These are phyloP conservation scores for Sanghuangporus weigelae DNA, from an alignment of 1,284 basidiomycete species.

Conservation along the genomic window DNA sequence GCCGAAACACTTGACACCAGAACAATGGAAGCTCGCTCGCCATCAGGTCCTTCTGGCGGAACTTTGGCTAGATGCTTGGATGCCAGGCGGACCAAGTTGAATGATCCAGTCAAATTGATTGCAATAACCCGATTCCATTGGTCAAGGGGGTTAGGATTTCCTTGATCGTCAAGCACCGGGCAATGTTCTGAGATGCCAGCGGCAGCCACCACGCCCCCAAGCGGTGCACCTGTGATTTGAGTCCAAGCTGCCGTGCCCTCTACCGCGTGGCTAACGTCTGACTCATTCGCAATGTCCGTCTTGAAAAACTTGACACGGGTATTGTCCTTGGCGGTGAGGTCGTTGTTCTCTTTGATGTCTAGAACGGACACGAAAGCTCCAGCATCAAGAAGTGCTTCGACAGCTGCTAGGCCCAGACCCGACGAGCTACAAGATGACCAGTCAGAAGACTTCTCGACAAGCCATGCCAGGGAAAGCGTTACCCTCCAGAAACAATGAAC, in stretches of 20 bases:
- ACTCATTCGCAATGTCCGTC: constrained; percentile 23
- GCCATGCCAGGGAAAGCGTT: constrained; percentile 17
- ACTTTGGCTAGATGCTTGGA: constrained; percentile 44
- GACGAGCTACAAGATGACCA: constrained; percentile 35
- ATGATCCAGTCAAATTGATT: constrained; percentile 49
- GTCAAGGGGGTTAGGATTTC: constrained; percentile 42
- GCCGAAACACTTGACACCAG: constrained; percentile 52
- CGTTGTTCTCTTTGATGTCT: constrained; percentile 36
- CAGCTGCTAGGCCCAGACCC: constrained; percentile 49
- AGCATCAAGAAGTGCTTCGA: constrained; percentile 35
- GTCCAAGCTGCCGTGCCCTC: constrained; percentile 36
- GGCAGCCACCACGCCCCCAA: constrained; percentile 51
- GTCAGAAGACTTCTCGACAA: not conserved
- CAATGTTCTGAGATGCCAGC: constrained; percentile 42
- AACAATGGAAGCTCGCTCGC: constrained; percentile 49
- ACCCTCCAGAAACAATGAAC: constrained; percentile 51
- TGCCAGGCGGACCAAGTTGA: constrained; percentile 49
- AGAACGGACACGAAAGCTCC: constrained; percentile 43
- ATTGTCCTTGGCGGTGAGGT: constrained; percentile 21
- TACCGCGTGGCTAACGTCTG: constrained; percentile 19
- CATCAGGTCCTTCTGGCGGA: constrained; percentile 41
- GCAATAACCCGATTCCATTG: constrained; percentile 45
- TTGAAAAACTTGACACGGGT: constrained; percentile 37
- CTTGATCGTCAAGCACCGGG: constrained; percentile 38
- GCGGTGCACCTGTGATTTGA: constrained; percentile 34